Evolutionary conservation across 495 filamentous ascomycete species (phyloP).

Genomic region (Lentithecium fluviatile): DNA sequence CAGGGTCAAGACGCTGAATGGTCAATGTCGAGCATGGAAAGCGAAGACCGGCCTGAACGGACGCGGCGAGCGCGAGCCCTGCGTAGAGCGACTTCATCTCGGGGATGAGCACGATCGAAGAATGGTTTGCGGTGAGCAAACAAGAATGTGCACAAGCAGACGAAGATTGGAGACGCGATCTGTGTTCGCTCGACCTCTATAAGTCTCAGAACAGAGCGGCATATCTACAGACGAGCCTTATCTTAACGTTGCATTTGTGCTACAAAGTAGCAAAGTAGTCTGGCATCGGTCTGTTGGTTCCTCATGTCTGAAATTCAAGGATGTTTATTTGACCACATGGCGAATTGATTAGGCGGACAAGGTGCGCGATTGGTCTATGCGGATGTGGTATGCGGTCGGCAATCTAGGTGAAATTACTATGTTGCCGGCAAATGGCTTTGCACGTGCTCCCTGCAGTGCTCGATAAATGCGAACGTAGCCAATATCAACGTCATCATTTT

Average conservation of each 20-base stretch:
- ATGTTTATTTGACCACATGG: background rate
- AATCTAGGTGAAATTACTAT: too few relatives aligned
- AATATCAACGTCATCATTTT: too few relatives aligned
- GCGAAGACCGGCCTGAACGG: conserved; percentile 48
- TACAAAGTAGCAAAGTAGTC: conserved; percentile 4
- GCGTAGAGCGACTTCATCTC: conserved; percentile 49
- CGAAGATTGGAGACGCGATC: background rate
- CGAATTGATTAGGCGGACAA: conserved; percentile 6
- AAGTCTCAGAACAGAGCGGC: conserved; percentile 1
- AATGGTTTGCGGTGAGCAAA: background rate
- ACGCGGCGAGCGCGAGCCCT: conserved; percentile 41
- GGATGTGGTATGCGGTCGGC: too few relatives aligned
- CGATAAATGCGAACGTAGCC: too few relatives aligned
- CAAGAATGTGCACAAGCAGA: background rate
- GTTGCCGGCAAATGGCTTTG: too few relatives aligned
- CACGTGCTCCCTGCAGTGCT: too few relatives aligned
- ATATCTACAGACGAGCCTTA: too few relatives aligned
- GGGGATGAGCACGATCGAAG: too few relatives aligned
- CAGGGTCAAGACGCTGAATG: conserved; percentile 49
- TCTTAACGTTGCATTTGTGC: too few relatives aligned
- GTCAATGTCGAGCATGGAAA: conserved; percentile 52
- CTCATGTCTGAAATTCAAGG: background rate
- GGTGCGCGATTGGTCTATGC: too few relatives aligned
- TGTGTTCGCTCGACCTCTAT: conserved; percentile 5
- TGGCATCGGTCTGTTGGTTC: conserved; percentile 3